phyloP scores from a whole-genome alignment of 208 protist genomes.

The Trypanosoma boissoni region DNA sequence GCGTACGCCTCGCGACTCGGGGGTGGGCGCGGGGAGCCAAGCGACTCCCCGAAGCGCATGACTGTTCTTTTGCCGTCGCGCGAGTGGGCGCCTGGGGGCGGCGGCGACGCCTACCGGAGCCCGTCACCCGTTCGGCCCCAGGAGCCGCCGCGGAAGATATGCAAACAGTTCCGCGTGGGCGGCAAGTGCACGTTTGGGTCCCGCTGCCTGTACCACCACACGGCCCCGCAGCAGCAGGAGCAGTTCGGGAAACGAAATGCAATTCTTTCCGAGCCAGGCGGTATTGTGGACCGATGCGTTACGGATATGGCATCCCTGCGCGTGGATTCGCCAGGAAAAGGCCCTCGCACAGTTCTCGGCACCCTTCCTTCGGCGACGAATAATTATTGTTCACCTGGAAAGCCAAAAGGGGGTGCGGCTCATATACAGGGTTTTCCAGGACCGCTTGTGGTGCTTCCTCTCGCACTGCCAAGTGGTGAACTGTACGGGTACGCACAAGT shows the following conservation, averaged over 20 bases:
- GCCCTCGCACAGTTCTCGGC: conserved; percentile 2
- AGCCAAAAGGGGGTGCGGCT: background rate
- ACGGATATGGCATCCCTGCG: conserved; percentile 5
- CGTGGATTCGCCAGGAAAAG: background rate
- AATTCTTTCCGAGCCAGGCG: background rate
- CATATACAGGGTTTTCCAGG: background rate
- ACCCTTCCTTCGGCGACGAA: conserved; percentile 20
- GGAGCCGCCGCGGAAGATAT: conserved; percentile 43
- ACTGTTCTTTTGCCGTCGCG: conserved; percentile 14
- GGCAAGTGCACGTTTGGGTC: conserved; percentile 71
- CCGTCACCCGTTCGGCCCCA: conserved; percentile 1
- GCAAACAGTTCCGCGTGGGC: conserved; percentile 50
- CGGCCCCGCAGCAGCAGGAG: background rate
- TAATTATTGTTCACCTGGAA: conserved; percentile 11
- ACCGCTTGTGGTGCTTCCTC: conserved; percentile 20
- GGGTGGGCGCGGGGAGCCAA: background rate
- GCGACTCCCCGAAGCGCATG: conserved; percentile 5
- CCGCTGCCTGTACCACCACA: conserved; percentile 79
- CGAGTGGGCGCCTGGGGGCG: background rate
- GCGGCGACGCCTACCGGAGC: background rate
- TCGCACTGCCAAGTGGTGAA: conserved; percentile 15
- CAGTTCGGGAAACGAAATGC: background rate
- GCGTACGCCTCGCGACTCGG: conserved; percentile 5
- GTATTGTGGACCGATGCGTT: conserved; percentile 15
- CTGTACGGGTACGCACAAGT: conserved; percentile 24